phyloP scores from a whole-genome alignment of 768 basidiomycete genomes.

The Paxillus rubicundulus region DNA sequence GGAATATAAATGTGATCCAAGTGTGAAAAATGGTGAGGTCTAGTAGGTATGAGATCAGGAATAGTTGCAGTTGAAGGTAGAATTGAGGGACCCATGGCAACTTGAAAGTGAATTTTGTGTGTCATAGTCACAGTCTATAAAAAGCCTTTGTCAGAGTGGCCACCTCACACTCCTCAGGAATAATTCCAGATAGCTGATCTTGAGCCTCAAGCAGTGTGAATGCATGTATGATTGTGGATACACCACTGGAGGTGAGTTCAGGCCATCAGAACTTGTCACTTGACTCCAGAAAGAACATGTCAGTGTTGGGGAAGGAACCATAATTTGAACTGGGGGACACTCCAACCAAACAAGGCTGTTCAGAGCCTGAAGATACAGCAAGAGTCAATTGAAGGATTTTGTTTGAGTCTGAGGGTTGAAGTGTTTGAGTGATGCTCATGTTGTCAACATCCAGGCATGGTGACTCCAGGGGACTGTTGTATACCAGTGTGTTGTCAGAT shows the following conservation, averaged over 20 bases:
- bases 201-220: constrained; percentile 16
- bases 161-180: constrained; percentile 15
- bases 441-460: background rate
- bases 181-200: constrained; percentile 2
- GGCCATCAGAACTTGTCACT: constrained; percentile 3
- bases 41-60: no score
- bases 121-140: constrained; percentile 20
- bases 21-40: no score
- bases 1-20: no score
- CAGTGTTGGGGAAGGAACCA: background rate
- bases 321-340: constrained; percentile 9
- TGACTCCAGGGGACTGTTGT: background rate
- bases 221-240: constrained; percentile 24
- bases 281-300: background rate
- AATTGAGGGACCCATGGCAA: no score
- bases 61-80: no score
- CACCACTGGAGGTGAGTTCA: constrained; percentile 18
- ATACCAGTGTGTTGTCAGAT: background rate
- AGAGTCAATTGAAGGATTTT: constrained; percentile 4
- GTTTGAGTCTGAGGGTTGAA: background rate
- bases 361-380: background rate
- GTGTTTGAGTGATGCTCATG: background rate
- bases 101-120: background rate
- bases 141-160: constrained; percentile 16
- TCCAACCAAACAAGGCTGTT: no score